Percentiles rank a stretch among this genome's conserved stretches.
Evolutionary conservation across 2,329 filamentous ascomycete genomes (phyloP).

Genomic region (Botrytis elliptica): DNA sequence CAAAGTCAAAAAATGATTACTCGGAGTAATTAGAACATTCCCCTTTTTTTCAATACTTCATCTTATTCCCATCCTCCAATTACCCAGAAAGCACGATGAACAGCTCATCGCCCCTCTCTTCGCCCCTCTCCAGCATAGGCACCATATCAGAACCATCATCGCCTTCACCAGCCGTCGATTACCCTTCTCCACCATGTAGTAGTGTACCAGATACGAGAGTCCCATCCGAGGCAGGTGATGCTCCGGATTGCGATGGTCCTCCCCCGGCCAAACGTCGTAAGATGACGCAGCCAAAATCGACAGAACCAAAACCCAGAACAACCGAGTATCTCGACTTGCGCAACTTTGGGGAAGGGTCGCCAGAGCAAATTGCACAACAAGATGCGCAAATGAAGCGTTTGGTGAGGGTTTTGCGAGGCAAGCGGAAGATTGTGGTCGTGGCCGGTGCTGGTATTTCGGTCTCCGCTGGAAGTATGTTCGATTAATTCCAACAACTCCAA

Average conservation of each 20-base stretch:
- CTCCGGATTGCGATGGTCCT: conserved; percentile 51
- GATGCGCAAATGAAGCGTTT: conserved; percentile 66
- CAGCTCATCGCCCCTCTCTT: conserved; percentile 36
- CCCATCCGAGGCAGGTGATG: conserved; percentile 28
- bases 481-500: conserved; percentile 26
- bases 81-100: conserved; percentile 14
- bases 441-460: conserved; percentile 97
- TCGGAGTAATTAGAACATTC: conserved; percentile 16
- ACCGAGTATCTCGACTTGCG: conserved; percentile 80
- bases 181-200: conserved; percentile 37
- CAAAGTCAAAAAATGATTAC: conserved; percentile 18
- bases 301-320: conserved; percentile 58
- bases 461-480: conserved; percentile 77
- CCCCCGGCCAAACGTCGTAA: conserved; percentile 76
- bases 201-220: conserved; percentile 32
- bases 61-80: neutral
- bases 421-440: conserved; percentile 95
- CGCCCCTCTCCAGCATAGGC: conserved; percentile 39
- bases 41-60: conserved; percentile 6
- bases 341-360: conserved; percentile 46
- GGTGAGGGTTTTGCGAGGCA: conserved; percentile 73
- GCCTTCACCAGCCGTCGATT: conserved; percentile 33
- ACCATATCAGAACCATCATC: conserved; percentile 40
- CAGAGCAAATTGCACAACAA: conserved; percentile 53
- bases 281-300: conserved; percentile 49